Percentiles rank a stretch among this genome's conserved stretches.
Evolutionary conservation across 257 asterid genomes (phyloP).

Genomic region (Rehmannia glutinosa): DNA sequence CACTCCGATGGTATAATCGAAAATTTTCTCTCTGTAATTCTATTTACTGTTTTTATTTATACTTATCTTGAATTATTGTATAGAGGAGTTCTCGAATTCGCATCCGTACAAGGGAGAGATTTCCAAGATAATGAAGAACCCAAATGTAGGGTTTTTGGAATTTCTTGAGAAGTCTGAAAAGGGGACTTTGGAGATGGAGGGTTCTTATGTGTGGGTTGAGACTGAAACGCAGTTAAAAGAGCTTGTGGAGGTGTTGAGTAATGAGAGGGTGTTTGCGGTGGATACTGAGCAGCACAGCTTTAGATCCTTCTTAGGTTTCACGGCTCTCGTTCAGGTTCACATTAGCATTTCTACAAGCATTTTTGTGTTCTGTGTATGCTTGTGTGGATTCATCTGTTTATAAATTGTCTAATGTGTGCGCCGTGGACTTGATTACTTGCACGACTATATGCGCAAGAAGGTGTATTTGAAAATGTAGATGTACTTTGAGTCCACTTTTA

Average conservation of each 20-base stretch:
- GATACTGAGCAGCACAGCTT: constrained; percentile 94
- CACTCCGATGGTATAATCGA: constrained; percentile 32
- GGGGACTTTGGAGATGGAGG: constrained; percentile 38
- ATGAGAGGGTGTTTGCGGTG: constrained; percentile 71
- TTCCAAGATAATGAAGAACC: constrained; percentile 45
- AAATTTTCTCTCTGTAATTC: background rate
- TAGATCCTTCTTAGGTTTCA: constrained; percentile 87
- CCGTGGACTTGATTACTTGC: background rate
- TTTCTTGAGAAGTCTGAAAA: constrained; percentile 34
- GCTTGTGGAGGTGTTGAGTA: constrained; percentile 56
- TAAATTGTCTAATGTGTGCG: background rate
- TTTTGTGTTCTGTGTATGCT: background rate
- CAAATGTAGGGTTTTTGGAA: constrained; percentile 45
- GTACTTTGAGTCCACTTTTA: too few relatives aligned
- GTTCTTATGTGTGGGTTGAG: constrained; percentile 62
- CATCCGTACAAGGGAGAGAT: constrained; percentile 79
- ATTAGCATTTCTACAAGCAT: background rate
- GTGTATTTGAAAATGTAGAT: background rate
- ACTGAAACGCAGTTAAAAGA: constrained; percentile 48
- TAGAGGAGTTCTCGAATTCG: constrained; percentile 48
- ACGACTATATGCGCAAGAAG: background rate
- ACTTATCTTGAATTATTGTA: background rate
- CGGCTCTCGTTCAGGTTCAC: constrained; percentile 84
- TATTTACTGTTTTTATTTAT: background rate
- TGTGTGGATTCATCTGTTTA: background rate